Percentiles rank a stretch among this genome's conserved stretches.
phyloP scores from a whole-genome alignment of 768 basidiomycete genomes.

The Sarcodon sp. region DNA sequence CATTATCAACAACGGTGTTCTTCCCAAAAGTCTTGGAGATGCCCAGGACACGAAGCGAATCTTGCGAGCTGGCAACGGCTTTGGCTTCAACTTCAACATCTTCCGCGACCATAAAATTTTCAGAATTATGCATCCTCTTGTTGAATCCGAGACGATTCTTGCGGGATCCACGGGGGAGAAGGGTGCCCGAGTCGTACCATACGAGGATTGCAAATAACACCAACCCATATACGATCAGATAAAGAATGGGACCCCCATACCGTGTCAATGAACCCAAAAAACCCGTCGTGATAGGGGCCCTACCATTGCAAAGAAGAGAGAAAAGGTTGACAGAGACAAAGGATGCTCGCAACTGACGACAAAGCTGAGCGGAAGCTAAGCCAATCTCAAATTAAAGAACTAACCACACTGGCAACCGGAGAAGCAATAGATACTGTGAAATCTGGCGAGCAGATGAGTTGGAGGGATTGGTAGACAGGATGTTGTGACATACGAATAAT shows the following conservation, averaged over 20 bases:
- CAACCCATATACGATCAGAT: slow-evolving; percentile 49
- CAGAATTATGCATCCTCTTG: not conserved
- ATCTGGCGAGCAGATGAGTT: slow-evolving; percentile 19
- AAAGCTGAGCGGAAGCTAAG: not conserved
- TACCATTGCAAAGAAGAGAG: slow-evolving; percentile 54
- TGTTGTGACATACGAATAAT: slow-evolving; percentile 32
- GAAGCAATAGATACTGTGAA: slow-evolving; percentile 56
- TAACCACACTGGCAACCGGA: slow-evolving; percentile 56
- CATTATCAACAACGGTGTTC: slow-evolving; percentile 57
- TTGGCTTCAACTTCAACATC: slow-evolving; percentile 47
- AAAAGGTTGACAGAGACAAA: slow-evolving; percentile 74
- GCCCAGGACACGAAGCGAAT: slow-evolving; percentile 48
- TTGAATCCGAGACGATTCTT: not conserved
- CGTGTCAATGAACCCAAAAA: slow-evolving; percentile 41
- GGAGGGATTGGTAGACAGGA: not conserved
- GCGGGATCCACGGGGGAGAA: slow-evolving; percentile 21
- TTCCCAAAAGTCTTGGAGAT: slow-evolving; percentile 45
- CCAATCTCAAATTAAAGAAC: slow-evolving; percentile 12
- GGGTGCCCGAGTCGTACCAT: slow-evolving; percentile 59
- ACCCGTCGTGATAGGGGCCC: slow-evolving; percentile 27
- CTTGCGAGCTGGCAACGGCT: slow-evolving; percentile 30
- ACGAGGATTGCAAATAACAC: slow-evolving; percentile 52
- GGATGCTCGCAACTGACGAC: slow-evolving; percentile 41
- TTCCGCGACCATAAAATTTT: slow-evolving; percentile 7
- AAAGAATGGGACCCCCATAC: slow-evolving; percentile 67